A percentile compares a stretch with the other conserved stretches of the same genome.
Conservation (phyloP, 2,329 filamentous ascomycete species). For the Neospermospora avenae region DNA sequence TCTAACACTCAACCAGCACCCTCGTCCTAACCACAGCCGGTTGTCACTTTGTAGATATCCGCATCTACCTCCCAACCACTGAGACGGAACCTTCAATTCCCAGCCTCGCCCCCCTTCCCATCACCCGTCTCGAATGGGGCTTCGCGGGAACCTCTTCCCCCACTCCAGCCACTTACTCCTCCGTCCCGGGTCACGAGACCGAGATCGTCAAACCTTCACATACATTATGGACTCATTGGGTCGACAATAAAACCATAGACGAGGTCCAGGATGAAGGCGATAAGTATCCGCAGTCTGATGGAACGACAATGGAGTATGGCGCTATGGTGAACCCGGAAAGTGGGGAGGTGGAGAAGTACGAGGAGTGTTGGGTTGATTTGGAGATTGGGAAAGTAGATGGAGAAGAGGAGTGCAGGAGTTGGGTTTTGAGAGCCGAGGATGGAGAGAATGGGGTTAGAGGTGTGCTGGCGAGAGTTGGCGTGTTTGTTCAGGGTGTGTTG, state of each 20-base stretch:
- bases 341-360: slow-evolving; percentile 31
- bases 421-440: slow-evolving; percentile 21
- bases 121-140: slow-evolving; percentile 32
- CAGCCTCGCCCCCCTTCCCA: slow-evolving; percentile 8
- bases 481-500: slow-evolving; percentile 23
- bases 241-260: slow-evolving; percentile 27
- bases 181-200: neutral
- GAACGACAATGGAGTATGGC: slow-evolving; percentile 33
- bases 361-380: slow-evolving; percentile 36
- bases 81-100: slow-evolving; percentile 5
- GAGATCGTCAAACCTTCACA: slow-evolving; percentile 21
- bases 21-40: slow-evolving; percentile 33
- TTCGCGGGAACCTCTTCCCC: slow-evolving; percentile 26
- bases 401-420: slow-evolving; percentile 16
- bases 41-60: slow-evolving; percentile 33
- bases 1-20: slow-evolving; percentile 23
- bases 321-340: slow-evolving; percentile 30
- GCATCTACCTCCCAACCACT: slow-evolving; percentile 23
- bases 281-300: slow-evolving; percentile 27
- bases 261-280: slow-evolving; percentile 34
- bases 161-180: slow-evolving; percentile 16
- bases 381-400: slow-evolving; percentile 12
- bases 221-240: slow-evolving; percentile 31
- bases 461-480: slow-evolving; percentile 24
- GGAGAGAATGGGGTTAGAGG: slow-evolving; percentile 12